phyloP scores from a whole-genome alignment of 2,329 filamentous ascomycete species.

The Byssothecium circinans region DNA sequence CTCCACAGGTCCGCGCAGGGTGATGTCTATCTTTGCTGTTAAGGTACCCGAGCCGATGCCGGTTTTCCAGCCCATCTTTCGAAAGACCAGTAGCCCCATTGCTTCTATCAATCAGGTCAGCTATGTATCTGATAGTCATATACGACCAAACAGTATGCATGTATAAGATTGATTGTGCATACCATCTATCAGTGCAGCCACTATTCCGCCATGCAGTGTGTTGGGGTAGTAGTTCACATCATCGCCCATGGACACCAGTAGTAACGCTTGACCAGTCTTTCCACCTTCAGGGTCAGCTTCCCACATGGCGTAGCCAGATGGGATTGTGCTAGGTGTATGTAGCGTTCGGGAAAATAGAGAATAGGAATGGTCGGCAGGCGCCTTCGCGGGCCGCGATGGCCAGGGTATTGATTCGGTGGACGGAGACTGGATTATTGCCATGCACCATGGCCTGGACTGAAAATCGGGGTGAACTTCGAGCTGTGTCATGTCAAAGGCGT shows the following conservation, averaged over 20 bases:
- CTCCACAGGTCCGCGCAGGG: neutral
- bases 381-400: slow-evolving; percentile 1
- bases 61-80: slow-evolving; percentile 8
- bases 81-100: slow-evolving; percentile 5
- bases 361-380: slow-evolving; percentile 1
- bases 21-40: slow-evolving; percentile 2
- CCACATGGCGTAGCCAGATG: slow-evolving; percentile 2
- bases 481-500: neutral
- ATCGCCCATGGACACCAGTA: slow-evolving; percentile 2
- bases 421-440: slow-evolving; percentile 1
- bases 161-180: neutral
- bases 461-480: slow-evolving; percentile 3
- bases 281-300: neutral
- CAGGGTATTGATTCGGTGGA: slow-evolving; percentile 6
- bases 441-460: slow-evolving; percentile 1
- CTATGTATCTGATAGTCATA: too few relatives aligned
- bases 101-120: neutral
- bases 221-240: slow-evolving; percentile 5
- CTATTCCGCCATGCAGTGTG: slow-evolving; percentile 5
- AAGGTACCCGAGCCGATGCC: slow-evolving; percentile 3
- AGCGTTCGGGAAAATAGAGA: slow-evolving; percentile 5
- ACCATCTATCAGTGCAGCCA: slow-evolving; percentile 4
- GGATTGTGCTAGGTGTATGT: slow-evolving; percentile 1
- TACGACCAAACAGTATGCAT: too few relatives aligned
- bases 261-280: neutral